A percentile compares a stretch with the other conserved stretches of the same genome.
phyloP scores from a whole-genome alignment of 2,329 filamentous ascomycete genomes.

The Pseudodiploospora longispora region DNA sequence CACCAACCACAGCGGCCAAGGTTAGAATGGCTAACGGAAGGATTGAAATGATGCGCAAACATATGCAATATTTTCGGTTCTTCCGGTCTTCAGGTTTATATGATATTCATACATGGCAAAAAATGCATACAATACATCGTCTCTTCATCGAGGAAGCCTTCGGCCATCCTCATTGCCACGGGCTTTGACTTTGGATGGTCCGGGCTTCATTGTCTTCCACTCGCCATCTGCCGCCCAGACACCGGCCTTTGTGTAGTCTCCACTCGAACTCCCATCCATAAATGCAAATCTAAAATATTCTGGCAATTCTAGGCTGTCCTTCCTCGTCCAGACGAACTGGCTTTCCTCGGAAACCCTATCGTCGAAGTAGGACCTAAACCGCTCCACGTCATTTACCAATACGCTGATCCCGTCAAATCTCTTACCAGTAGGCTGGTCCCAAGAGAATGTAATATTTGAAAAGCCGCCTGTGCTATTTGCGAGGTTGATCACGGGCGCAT shows the following conservation, averaged over 20 bases:
- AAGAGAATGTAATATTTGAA: conserved; percentile 59
- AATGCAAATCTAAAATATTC: conserved; percentile 76
- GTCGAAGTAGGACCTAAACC: conserved; percentile 64
- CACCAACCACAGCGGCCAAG: no score
- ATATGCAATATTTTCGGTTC: no score
- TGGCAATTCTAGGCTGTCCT: conserved; percentile 35
- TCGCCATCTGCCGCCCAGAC: conserved; percentile 55
- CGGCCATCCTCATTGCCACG: conserved; percentile 17
- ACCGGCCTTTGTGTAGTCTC: conserved; percentile 70
- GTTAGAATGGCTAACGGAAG: no score
- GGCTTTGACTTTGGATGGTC: conserved; percentile 42
- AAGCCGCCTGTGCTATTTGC: conserved; percentile 29
- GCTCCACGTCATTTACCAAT: conserved; percentile 78
- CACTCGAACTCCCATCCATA: conserved; percentile 54
- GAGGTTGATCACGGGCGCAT: conserved; percentile 38
- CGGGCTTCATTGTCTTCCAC: conserved; percentile 59
- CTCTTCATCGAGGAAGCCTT: conserved; percentile 12
- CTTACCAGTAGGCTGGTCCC: conserved; percentile 35
- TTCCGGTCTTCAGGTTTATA: no score
- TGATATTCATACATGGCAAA: no score
- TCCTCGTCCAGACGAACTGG: conserved; percentile 53
- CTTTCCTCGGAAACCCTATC: conserved; percentile 36
- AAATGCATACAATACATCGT: no score
- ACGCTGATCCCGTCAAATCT: conserved; percentile 69
- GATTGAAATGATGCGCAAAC: no score